These are phyloP conservation scores for Fusarium sp. DNA, from an alignment of 2,329 filamentous ascomycete genomes.

Conservation along the genomic window DNA sequence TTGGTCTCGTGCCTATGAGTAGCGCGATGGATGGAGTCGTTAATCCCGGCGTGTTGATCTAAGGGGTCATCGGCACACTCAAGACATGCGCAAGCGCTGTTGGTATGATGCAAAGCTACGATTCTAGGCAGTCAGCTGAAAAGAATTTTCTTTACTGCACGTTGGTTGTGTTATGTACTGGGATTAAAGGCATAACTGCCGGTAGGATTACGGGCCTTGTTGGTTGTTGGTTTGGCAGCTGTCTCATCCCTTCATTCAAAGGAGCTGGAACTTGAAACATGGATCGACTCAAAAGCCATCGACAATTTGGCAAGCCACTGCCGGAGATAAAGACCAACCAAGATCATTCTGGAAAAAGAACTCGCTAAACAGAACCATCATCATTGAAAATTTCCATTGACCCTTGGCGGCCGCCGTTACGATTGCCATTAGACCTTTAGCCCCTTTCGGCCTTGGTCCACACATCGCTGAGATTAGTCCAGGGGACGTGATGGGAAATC, in stretches of 20 bases:
- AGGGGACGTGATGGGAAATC: slow-evolving; percentile 32
- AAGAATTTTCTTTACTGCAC: not conserved
- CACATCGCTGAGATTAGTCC: slow-evolving; percentile 20
- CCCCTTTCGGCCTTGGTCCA: slow-evolving; percentile 32
- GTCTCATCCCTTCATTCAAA: not conserved
- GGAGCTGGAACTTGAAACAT: slow-evolving; percentile 19
- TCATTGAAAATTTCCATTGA: slow-evolving; percentile 9
- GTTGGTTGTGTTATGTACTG: not conserved
- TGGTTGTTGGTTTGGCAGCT: not conserved
- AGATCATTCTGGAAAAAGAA: not conserved
- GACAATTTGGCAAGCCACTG: not conserved
- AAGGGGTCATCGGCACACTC: slow-evolving; percentile 18
- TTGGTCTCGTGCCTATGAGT: slow-evolving; percentile 11
- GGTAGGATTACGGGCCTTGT: not conserved
- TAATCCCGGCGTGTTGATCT: slow-evolving; percentile 20
- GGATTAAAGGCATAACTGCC: not conserved
- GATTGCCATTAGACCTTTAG: slow-evolving; percentile 4
- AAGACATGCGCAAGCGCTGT: slow-evolving; percentile 1
- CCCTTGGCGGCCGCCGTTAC: slow-evolving; percentile 12
- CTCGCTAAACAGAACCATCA: slow-evolving; percentile 2
- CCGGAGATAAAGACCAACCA: slow-evolving; percentile 20
- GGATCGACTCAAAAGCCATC: not conserved
- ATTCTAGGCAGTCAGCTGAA: not conserved
- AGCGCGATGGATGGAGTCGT: slow-evolving; percentile 8
- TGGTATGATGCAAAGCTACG: not conserved